Conservation (phyloP, 225 moss, liverwort and hornwort genomes). For the Marchantia paleacea region DNA sequence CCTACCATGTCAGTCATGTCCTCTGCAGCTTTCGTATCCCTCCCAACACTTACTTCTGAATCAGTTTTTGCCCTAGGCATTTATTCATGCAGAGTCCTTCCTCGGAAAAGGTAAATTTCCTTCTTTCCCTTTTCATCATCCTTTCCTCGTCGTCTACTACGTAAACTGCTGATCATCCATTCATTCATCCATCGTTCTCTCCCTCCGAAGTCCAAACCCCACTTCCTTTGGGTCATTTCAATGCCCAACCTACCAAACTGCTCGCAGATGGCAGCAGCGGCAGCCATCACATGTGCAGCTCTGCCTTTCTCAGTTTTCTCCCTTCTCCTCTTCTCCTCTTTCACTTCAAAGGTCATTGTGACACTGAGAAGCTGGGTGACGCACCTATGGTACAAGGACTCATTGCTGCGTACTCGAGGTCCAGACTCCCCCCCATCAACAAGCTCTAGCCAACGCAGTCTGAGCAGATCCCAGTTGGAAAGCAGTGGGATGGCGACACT, state of each 20-base stretch:
- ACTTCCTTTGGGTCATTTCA: neutral
- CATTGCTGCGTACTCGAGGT: neutral
- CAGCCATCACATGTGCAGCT: conserved; percentile 1
- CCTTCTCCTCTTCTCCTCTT: neutral
- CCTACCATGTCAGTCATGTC: neutral
- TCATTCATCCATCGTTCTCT: neutral
- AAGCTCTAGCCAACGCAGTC: neutral
- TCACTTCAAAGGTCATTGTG: neutral
- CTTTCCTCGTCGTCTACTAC: neutral
- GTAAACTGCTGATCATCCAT: neutral
- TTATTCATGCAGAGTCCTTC: neutral
- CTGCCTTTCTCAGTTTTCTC: neutral
- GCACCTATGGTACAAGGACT: neutral
- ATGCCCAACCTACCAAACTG: neutral
- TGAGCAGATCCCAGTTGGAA: neutral
- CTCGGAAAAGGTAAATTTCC: neutral
- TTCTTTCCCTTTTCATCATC: neutral
- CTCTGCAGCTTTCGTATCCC: neutral
- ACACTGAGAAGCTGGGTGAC: neutral
- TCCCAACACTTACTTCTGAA: neutral
- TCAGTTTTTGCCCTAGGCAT: neutral
- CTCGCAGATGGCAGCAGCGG: neutral
- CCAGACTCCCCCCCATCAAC: neutral
- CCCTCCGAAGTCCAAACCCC: neutral
- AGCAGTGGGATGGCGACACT: neutral